phyloP scores from a whole-genome alignment of 1,284 basidiomycete genomes.

The Fomitiporia mediterranea region DNA sequence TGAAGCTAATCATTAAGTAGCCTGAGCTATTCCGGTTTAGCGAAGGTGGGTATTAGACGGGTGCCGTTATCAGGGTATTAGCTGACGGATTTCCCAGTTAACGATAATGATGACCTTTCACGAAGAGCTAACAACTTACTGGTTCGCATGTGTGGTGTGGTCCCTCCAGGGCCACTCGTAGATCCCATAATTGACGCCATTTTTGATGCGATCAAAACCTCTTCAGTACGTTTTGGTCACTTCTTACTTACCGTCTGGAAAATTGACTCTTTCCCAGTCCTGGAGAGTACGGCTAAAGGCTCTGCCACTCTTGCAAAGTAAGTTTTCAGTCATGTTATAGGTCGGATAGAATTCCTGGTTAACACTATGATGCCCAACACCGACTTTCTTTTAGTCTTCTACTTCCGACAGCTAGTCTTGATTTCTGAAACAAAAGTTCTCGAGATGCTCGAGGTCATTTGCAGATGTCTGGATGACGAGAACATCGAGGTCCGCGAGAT shows the following conservation, averaged over 20 bases:
- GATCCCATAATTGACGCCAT: constrained; percentile 57
- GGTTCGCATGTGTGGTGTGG: constrained; percentile 71
- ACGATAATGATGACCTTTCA: constrained; percentile 67
- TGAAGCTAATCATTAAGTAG: constrained; percentile 31
- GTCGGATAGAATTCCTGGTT: not conserved
- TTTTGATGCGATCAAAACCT: constrained; percentile 61
- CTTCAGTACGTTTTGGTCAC: constrained; percentile 52
- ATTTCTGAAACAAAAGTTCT: constrained; percentile 59
- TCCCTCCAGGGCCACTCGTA: constrained; percentile 54
- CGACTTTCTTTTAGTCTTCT: constrained; percentile 48
- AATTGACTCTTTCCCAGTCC: constrained; percentile 39
- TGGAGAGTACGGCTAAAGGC: constrained; percentile 71
- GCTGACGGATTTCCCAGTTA: constrained; percentile 37
- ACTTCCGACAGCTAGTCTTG: constrained; percentile 66
- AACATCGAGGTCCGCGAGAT: constrained; percentile 72
- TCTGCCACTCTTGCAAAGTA: constrained; percentile 72
- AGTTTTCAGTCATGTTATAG: not conserved
- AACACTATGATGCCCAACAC: constrained; percentile 5
- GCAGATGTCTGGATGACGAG: constrained; percentile 68
- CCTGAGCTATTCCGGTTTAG: constrained; percentile 70
- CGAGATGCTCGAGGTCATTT: constrained; percentile 67
- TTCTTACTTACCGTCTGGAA: constrained; percentile 4
- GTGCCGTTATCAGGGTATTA: not conserved
- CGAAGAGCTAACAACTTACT: constrained; percentile 54
- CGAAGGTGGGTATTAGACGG: constrained; percentile 42